Base-by-base conservation (phyloP, 495 filamentous ascomycete species). In the Podospora appendiculata region DNA sequence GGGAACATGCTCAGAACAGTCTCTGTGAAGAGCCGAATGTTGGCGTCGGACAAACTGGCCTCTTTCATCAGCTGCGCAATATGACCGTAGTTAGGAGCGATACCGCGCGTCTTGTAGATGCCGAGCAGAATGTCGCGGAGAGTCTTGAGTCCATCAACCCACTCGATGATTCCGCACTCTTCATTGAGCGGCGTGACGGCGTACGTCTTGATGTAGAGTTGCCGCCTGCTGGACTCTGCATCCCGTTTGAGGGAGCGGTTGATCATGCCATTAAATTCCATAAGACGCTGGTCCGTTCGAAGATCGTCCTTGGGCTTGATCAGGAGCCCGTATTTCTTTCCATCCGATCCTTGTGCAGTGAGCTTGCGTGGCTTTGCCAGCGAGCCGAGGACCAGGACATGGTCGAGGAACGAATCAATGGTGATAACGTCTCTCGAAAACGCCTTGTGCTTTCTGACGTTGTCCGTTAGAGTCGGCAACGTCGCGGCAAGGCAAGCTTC, bases 191-290 rank as follows among this genome's bases (percentile, higher is more conserved):
- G 93, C 4, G 92, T 96, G 33, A 99, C 93, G 14, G 87, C 88
- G 60, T 99, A 97, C 4, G 93, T 97, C 66, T 90, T 90, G 68
- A 99, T 95, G 62, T 96, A 88, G 69, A 74, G 63, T 43, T 72
- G 87, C 39, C 93, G 80, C 64, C 85, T 86, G 70, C 88, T 92
- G 9, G 89, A 85, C 62, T 96, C 92, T 13, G 89, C 84, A 59
- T 97, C 92, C 54, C 85, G 81, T 61, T 95, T 94, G 33, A 99
- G 69, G 19, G 90, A 87, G 51, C 94, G 80, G 63, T 97, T 96
- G 70, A 99, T 95, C 84, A 96, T 91, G 51, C 85, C 83, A 64
- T 96, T 96, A 77, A 97, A 99, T 63, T 97, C 94, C 94, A 99
- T 97, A 17, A 98, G 81, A 44, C 93, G 87, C 59, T 95, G 90